Evolutionary conservation across 2,329 filamentous ascomycete species (phyloP).

Genomic region (Trichophyton benhamiae): DNA sequence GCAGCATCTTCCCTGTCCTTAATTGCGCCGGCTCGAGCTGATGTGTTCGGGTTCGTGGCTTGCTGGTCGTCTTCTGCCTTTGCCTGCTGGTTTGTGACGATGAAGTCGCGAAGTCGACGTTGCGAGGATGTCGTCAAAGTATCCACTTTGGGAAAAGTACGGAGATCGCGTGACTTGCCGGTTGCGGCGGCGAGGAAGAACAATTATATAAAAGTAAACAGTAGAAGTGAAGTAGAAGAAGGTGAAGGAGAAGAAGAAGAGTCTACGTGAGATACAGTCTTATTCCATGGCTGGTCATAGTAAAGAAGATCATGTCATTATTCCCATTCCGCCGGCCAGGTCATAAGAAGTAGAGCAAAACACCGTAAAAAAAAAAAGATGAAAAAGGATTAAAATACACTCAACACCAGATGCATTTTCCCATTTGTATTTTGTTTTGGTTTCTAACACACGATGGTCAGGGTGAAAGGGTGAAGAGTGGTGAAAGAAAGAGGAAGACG

Average conservation of each 20-base stretch:
- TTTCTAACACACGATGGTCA: not conserved
- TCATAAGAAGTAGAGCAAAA: slow-evolving; percentile 3
- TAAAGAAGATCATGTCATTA: slow-evolving; percentile 4
- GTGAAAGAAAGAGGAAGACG: not conserved
- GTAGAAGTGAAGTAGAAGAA: not conserved
- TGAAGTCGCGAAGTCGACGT: not conserved
- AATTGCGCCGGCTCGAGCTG: not conserved
- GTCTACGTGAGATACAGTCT: not conserved
- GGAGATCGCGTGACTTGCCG: not conserved
- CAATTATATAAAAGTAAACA: not conserved
- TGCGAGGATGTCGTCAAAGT: not conserved
- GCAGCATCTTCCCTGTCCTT: not conserved
- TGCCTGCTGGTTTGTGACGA: no score
- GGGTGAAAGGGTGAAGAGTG: not conserved
- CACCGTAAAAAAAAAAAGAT: not conserved
- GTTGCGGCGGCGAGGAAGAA: no score
- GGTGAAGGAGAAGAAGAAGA: not conserved
- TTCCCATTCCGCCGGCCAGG: not conserved
- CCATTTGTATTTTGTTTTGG: slow-evolving; percentile 1
- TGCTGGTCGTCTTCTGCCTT: not conserved
- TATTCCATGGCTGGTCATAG: not conserved
- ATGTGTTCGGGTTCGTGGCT: not conserved
- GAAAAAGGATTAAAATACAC: not conserved
- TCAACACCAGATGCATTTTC: slow-evolving; percentile 3
- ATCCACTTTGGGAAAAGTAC: not conserved